A percentile compares a stretch with the other conserved stretches of the same genome.
Evolutionary conservation across 257 asterid genomes (phyloP).

Genomic region (Gynochthodes officinalis): DNA sequence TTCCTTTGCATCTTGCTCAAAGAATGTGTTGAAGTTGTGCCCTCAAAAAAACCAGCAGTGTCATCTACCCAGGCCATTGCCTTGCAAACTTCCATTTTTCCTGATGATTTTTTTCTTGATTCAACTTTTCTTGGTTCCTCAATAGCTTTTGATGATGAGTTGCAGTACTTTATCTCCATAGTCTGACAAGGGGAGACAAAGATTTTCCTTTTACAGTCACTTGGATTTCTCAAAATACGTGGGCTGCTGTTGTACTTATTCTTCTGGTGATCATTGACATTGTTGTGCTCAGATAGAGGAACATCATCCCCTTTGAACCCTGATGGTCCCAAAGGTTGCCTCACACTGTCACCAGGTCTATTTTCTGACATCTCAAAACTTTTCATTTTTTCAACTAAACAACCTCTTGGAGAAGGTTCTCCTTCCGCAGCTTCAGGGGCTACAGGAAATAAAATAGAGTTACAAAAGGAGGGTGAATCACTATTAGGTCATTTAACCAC

Average conservation of each 20-base stretch:
- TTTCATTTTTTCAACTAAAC: neutral
- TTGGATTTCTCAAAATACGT: neutral
- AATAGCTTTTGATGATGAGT: neutral
- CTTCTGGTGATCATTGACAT: slow-evolving; percentile 12
- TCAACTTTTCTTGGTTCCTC: slow-evolving; percentile 13
- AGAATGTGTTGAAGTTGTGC: slow-evolving; percentile 15
- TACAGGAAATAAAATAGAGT: neutral
- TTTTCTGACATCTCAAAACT: neutral
- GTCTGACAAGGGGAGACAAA: neutral
- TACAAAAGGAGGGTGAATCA: neutral
- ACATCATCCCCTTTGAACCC: slow-evolving; percentile 11
- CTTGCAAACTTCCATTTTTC: slow-evolving; percentile 6
- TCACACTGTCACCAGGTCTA: slow-evolving; percentile 6
- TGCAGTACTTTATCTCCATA: neutral
- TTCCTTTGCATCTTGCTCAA: slow-evolving; percentile 15
- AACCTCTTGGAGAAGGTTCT: neutral
- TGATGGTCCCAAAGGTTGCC: slow-evolving; percentile 1
- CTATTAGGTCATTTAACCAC: neutral
- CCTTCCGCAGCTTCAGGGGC: neutral
- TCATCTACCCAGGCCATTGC: slow-evolving; percentile 14
- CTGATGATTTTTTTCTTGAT: slow-evolving; percentile 10
- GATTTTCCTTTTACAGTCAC: neutral
- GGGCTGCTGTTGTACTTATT: neutral
- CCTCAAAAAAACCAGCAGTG: slow-evolving; percentile 5
- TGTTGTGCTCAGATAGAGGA: neutral